These are phyloP conservation scores for Catunica adiposa DNA, from an alignment of 2,329 filamentous ascomycete genomes.

Conservation along the genomic window DNA sequence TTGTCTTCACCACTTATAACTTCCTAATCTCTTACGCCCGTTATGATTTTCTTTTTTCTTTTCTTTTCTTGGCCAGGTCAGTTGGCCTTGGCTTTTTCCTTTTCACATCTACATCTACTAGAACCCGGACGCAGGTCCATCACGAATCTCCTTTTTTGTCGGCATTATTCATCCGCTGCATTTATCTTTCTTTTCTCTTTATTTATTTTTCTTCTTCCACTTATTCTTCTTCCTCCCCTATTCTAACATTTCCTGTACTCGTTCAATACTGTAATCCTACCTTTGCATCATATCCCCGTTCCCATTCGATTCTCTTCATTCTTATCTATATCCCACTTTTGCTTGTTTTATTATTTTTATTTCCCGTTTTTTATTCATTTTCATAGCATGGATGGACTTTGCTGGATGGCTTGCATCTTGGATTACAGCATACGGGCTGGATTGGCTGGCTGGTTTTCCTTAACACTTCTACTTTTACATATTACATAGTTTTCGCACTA, in stretches of 20 bases:
- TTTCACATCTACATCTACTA: neutral
- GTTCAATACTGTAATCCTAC: constrained; percentile 1
- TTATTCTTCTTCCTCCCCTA: neutral
- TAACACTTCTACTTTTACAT: neutral
- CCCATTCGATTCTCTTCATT: neutral
- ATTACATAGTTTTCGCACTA: neutral
- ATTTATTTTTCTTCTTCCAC: too few relatives aligned
- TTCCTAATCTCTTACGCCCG: constrained; percentile 1
- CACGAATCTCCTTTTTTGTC: constrained; percentile 1
- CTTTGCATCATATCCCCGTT: neutral
- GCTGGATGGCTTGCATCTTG: constrained; percentile 1
- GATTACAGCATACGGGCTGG: neutral
- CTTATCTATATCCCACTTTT: neutral
- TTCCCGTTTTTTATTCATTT: constrained; percentile 2
- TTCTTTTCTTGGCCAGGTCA: neutral
- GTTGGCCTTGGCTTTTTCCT: neutral
- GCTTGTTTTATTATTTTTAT: neutral
- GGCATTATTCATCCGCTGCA: constrained; percentile 1
- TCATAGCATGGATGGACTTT: neutral
- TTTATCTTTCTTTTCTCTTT: too few relatives aligned
- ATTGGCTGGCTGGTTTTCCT: neutral
- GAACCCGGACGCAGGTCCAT: constrained; percentile 5
- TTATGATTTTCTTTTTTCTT: constrained; percentile 2
- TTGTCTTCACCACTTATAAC: neutral
- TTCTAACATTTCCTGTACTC: neutral